Evolutionary conservation across 768 basidiomycete species (phyloP).

Genomic region (Macrolepiota fuliginosa): DNA sequence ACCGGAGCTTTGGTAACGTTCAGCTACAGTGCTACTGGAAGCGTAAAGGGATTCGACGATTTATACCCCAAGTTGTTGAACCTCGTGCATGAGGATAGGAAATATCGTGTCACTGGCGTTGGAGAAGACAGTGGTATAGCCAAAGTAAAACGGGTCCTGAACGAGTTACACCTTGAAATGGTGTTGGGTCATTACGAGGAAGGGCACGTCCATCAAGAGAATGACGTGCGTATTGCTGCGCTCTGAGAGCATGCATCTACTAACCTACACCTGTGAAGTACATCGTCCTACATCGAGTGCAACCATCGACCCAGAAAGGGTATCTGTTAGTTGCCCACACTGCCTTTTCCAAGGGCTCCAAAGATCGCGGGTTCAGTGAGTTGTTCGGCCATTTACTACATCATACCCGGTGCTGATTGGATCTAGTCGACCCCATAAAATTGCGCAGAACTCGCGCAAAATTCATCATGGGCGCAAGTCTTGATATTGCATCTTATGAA

Average conservation of each 20-base stretch:
- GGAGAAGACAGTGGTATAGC: slow-evolving; percentile 56
- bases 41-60: slow-evolving; percentile 97
- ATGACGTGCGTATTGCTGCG: slow-evolving; percentile 61
- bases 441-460: slow-evolving; percentile 76
- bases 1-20: slow-evolving; percentile 93
- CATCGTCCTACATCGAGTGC: slow-evolving; percentile 89
- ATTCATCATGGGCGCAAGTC: slow-evolving; percentile 77
- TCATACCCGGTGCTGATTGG: background rate
- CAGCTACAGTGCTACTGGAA: slow-evolving; percentile 83
- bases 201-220: slow-evolving; percentile 96
- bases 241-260: background rate
- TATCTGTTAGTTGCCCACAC: slow-evolving; percentile 92
- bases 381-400: slow-evolving; percentile 5
- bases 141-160: slow-evolving; percentile 68
- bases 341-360: slow-evolving; percentile 81
- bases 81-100: slow-evolving; percentile 79
- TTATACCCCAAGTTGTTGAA: slow-evolving; percentile 93
- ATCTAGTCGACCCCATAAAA: slow-evolving; percentile 77
- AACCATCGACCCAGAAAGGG: slow-evolving; percentile 87
- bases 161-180: slow-evolving; percentile 91
- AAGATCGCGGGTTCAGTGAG: slow-evolving; percentile 79
- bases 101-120: slow-evolving; percentile 68
- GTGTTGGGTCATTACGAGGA: slow-evolving; percentile 82
- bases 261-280: slow-evolving; percentile 51
- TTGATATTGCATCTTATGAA: slow-evolving; percentile 67